phyloP scores from a whole-genome alignment of 495 filamentous ascomycete species.

The Lophiostoma macrostomum region DNA sequence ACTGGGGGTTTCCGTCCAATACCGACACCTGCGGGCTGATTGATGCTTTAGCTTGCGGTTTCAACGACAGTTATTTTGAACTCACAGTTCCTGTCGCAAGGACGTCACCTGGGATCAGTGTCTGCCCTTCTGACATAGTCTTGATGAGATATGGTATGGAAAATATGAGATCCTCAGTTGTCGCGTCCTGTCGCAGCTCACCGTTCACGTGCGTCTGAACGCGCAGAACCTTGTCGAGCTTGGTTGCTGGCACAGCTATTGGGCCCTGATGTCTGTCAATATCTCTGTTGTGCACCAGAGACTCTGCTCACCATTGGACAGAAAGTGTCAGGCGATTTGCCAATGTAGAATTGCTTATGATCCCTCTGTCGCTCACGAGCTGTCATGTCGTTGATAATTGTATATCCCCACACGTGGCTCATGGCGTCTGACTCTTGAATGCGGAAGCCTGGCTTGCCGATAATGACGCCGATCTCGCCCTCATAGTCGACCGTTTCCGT shows the following conservation, averaged over 20 bases:
- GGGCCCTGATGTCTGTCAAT: constrained; percentile 43
- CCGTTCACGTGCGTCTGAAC: constrained; percentile 49
- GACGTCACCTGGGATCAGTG: constrained; percentile 47
- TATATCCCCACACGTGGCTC: constrained; percentile 55
- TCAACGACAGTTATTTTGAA: background rate
- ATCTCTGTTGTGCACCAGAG: background rate
- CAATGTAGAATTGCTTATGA: constrained; percentile 58
- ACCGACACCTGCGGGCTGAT: constrained; percentile 50
- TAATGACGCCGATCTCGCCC: constrained; percentile 56
- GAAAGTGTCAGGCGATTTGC: constrained; percentile 55
- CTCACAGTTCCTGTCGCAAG: constrained; percentile 48
- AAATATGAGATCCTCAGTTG: constrained; percentile 48
- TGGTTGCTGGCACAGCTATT: constrained; percentile 48
- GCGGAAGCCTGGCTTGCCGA: constrained; percentile 50
- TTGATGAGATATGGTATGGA: constrained; percentile 45
- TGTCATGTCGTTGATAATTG: constrained; percentile 58
- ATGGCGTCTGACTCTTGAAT: constrained; percentile 48
- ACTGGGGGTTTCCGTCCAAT: constrained; percentile 48
- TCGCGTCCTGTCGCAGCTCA: constrained; percentile 45
- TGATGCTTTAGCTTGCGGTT: background rate
- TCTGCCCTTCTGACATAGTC: constrained; percentile 47
- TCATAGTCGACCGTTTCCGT: constrained; percentile 55
- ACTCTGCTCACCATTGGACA: constrained; percentile 49
- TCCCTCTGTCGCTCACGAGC: constrained; percentile 55
- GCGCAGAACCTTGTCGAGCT: constrained; percentile 42